Evolutionary conservation across 2,329 filamentous ascomycete genomes (phyloP), one percentile per base, ranked within the genome.

Genomic region (Pseudocercospora fijiensis): DNA sequence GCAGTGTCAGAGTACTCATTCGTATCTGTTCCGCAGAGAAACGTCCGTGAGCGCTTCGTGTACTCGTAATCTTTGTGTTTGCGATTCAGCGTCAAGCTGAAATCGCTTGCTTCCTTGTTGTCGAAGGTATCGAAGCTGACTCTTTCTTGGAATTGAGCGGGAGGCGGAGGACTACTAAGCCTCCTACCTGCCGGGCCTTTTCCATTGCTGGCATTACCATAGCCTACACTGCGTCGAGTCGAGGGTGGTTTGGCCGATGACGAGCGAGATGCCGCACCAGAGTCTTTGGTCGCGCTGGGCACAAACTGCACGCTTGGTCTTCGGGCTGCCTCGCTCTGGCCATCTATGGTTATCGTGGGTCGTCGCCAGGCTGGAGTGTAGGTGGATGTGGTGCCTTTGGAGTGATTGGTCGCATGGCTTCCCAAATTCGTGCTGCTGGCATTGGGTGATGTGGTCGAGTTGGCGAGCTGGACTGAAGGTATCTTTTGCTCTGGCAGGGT

Each of bases 1-100:
- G 93, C 93, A 77, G 94, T 95, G 67, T 96, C 91, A 6, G 92
- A 96, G 77, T 96, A 96, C 63, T 91, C 86, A 71, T 96, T 92
- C 72, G 94, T 90, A 77, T 96, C 93, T 18, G 93, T 90, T 20
- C 93, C 93, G 67, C 93, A 94, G 75, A 97, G 87, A 72, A 96
- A 96, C 8, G 91, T 96, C 59, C 93, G 87, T 60, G 91, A 95
- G 64, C 91, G 85, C 65, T 92, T 88, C 47, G 88, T 88, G 67
- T 88, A 88, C 70, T 91, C 88, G 77, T 95, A 96, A 68, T 93
- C 91, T 70, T 89, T 89, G 77, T 97, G 93, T 73, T 92, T 91
- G 70, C 90, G 86, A 72, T 92, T 92, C 64, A 96, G 82, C 0
- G 92, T 96, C 69, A 96, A 85, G 5, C 91, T 91, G 74, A 88